Base-by-base conservation (phyloP, 2,329 filamentous ascomycete genomes). In the Teratosphaeria zuluensis region DNA sequence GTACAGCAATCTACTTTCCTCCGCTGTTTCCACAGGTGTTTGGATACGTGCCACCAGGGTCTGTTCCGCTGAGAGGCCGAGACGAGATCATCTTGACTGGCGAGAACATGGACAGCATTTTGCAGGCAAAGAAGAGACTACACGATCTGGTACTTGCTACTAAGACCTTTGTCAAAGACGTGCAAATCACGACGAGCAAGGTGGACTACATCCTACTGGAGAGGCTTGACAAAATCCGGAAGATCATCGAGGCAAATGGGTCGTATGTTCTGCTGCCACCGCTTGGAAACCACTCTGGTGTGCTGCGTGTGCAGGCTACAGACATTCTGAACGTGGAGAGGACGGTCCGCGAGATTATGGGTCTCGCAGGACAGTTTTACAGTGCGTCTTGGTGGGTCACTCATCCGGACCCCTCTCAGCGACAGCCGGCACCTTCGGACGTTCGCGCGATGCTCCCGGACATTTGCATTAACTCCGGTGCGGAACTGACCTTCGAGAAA, bases 1-100 rank as follows among this genome's bases (percentile, higher is more conserved):
- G 92, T 68, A 97, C 94, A 8, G 92, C 94, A 63, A 97, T 99
- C 68, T 99, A 99, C 77, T 97, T 99, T 71, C 94, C 94, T 31
- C 91, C 92, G 7, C 88, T 92, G 0, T 97, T 97, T 72, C 92
- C 92, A 14, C 86, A 88, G 60, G 86, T 96, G 64, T 96, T 94
- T 70, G 88, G 90, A 60, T 99, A 96, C 73, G 89, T 86, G 56
- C 92, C 92, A 1, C 84, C 85, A 7, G 90, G 89, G 64, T 91
- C 91, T 21, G 62, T 71, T 42, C 84, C 84, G 58, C 85, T 89
- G 59, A 86, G 94, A 65, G 89, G 91, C 56, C 88, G 92, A 35
- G 86, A 91, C 70, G 89, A 96, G 70, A 90, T 99, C 61, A 95
- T 94, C 74, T 96, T 99, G 69, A 97, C 94, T 2, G 94, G 94